These are phyloP conservation scores for Mycena galericulata DNA, from an alignment of 768 basidiomycete species.

Conservation along the genomic window DNA sequence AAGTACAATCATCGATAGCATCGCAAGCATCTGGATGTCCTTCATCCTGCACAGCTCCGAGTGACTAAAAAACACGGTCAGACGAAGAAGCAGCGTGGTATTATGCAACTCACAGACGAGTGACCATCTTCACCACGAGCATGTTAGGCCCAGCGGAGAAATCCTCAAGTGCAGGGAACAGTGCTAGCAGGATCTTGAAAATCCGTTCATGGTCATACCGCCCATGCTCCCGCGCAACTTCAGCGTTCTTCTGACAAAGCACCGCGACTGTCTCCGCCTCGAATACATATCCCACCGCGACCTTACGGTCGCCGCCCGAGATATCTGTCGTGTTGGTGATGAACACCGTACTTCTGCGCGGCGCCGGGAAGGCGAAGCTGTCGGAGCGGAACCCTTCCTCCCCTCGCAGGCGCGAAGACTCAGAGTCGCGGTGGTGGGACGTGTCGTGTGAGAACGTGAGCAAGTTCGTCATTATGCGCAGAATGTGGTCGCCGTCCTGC, in stretches of 20 bases:
- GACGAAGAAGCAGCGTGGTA: constrained; percentile 7
- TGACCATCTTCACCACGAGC: constrained; percentile 54
- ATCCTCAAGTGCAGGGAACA: constrained; percentile 52
- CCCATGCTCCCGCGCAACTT: constrained; percentile 66
- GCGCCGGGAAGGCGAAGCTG: constrained; percentile 56
- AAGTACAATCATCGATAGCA: constrained; percentile 77
- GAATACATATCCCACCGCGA: constrained; percentile 75
- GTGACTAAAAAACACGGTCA: constrained; percentile 47
- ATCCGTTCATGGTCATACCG: constrained; percentile 79
- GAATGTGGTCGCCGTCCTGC: constrained; percentile 67
- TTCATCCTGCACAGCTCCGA: constrained; percentile 58
- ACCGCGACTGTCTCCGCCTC: constrained; percentile 53
- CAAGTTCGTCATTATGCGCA: constrained; percentile 84
- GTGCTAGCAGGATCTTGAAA: constrained; percentile 65
- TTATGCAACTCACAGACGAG: constrained; percentile 59
- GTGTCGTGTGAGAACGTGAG: constrained; percentile 69
- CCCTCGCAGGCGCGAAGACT: constrained; percentile 54
- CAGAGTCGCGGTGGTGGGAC: constrained; percentile 50
- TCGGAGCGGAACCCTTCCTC: constrained; percentile 49
- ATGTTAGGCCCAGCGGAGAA: constrained; percentile 41
- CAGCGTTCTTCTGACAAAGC: constrained; percentile 71
- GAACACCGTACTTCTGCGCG: constrained; percentile 69
- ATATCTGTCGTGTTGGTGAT: constrained; percentile 65
- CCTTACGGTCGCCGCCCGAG: constrained; percentile 63
- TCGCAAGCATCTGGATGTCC: constrained; percentile 87